Evolutionary conservation across 192 early-diverging fungal species (phyloP).

Genomic region (Backusella luteola): DNA sequence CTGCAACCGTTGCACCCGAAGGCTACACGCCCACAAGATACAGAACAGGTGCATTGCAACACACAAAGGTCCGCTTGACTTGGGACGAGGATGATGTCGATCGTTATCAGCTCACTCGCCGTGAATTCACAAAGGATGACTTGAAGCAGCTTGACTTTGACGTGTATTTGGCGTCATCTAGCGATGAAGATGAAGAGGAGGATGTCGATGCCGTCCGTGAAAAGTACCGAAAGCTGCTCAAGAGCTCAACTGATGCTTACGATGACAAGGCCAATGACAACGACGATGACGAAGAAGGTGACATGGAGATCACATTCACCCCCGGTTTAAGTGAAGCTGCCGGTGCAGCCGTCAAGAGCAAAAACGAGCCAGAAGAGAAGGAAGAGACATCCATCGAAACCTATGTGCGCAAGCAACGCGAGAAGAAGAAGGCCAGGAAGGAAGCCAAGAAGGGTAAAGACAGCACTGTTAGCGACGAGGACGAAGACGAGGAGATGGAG

Average conservation of each 20-base stretch:
- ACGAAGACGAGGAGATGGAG: constrained; percentile 16
- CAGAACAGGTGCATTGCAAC: constrained; percentile 80
- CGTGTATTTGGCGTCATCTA: constrained; percentile 78
- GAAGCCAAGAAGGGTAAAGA: constrained; percentile 39
- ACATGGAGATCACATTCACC: constrained; percentile 90
- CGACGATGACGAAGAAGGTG: constrained; percentile 24
- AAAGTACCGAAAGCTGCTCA: constrained; percentile 52
- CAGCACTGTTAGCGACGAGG: constrained; percentile 21
- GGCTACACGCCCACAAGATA: constrained; percentile 70
- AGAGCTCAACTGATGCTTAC: constrained; percentile 34
- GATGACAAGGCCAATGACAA: constrained; percentile 20
- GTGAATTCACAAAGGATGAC: constrained; percentile 86
- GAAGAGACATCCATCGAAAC: constrained; percentile 86
- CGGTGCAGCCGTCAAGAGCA: constrained; percentile 46
- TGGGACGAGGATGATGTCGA: constrained; percentile 96
- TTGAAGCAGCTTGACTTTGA: constrained; percentile 91
- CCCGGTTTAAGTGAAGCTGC: constrained; percentile 83
- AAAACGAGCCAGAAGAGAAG: constrained; percentile 33
- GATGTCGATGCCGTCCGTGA: constrained; percentile 45
- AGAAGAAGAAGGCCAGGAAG: constrained; percentile 70
- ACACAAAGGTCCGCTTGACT: constrained; percentile 82
- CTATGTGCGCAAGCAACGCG: constrained; percentile 80
- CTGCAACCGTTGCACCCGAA: constrained; percentile 58
- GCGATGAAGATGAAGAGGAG: constrained; percentile 64
- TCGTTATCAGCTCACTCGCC: constrained; percentile 72